Base-by-base conservation (phyloP, 1,284 basidiomycete genomes). In the Pseudomicrostroma phylloplanum region DNA sequence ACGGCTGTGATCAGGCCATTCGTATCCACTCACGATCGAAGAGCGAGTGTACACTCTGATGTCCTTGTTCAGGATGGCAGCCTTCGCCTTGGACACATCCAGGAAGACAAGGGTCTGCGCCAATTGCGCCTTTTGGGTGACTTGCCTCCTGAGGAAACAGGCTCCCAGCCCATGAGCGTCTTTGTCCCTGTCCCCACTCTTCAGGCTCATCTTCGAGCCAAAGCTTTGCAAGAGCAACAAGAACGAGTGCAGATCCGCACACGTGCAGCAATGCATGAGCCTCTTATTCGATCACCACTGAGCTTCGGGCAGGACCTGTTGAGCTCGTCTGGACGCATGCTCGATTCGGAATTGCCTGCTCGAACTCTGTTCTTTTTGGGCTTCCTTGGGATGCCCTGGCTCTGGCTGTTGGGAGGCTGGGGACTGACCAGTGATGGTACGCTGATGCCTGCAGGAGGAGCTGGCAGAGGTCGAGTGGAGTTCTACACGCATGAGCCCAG, bases 321-420 rank as follows among this genome's bases (percentile, higher is more conserved):
- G 46, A 48, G 42, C 39, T 61, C 59, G 6, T 40, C 53, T 12
- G 48, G 49, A 21, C 30, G 61, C 36, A 21, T 70, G 46, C 51
- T 70, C 36, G 69, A 70, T 13, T 39, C 62, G 36, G 64, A 57
- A 21, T 49, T 56, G 15, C 70, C 69, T 4, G 66, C 67, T 61
- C 66, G 65, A 41, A 68, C 63, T 60, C 64, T 74, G 58, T 74
- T 74, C 62, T 72, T 65, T 61, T 69, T 69, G 11, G 72, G 72
- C 12, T 74, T 74, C 62, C 62, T 71, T 17, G 67, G 67, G 43
- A 74, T 74, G 72, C 72, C 72, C 17, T 74, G 72, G 72, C 63
- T 74, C 19, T 74, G 72, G 72, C 67, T 74, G 51, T 66, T 74
- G 21, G 72, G 72, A 8, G 72, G 72, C 19, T 74, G 72, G 72